phyloP scores from a whole-genome alignment of 305 asterid genomes.

The Fraxinus sp. region DNA sequence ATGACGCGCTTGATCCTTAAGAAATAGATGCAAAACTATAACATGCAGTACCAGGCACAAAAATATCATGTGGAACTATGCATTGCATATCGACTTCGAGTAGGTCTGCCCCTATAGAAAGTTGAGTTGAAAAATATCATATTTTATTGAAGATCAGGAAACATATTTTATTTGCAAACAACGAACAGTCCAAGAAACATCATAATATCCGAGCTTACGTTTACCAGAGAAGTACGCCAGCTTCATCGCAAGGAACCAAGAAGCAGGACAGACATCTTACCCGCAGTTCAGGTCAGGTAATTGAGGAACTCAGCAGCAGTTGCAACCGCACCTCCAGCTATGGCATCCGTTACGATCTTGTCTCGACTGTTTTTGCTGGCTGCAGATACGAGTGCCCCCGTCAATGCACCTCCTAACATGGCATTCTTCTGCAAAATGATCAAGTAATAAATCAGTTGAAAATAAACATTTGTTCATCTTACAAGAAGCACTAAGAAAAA shows the following conservation, averaged over 20 bases:
- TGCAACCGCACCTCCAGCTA: slow-evolving; percentile 68
- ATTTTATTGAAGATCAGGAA: background rate
- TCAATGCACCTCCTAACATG: slow-evolving; percentile 63
- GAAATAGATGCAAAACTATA: background rate
- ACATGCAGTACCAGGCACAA: background rate
- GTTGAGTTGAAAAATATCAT: background rate
- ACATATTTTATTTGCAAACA: background rate
- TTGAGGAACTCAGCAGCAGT: slow-evolving; percentile 68
- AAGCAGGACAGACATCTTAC: background rate
- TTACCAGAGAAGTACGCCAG: background rate
- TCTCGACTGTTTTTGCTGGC: slow-evolving; percentile 43
- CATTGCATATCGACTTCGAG: background rate
- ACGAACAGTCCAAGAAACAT: background rate
- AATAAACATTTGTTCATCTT: background rate
- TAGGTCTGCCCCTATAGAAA: background rate
- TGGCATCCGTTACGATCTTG: slow-evolving; percentile 62
- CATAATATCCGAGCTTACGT: background rate
- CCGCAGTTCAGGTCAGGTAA: slow-evolving; percentile 35
- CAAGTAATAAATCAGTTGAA: background rate
- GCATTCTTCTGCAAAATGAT: slow-evolving; percentile 63
- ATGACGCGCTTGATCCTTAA: background rate
- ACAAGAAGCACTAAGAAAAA: background rate
- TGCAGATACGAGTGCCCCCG: slow-evolving; percentile 58
- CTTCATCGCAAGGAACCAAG: background rate
- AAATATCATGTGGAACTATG: background rate